phyloP scores from a whole-genome alignment of 164 flowering plant genomes.

The Hamamelis virginiana region DNA sequence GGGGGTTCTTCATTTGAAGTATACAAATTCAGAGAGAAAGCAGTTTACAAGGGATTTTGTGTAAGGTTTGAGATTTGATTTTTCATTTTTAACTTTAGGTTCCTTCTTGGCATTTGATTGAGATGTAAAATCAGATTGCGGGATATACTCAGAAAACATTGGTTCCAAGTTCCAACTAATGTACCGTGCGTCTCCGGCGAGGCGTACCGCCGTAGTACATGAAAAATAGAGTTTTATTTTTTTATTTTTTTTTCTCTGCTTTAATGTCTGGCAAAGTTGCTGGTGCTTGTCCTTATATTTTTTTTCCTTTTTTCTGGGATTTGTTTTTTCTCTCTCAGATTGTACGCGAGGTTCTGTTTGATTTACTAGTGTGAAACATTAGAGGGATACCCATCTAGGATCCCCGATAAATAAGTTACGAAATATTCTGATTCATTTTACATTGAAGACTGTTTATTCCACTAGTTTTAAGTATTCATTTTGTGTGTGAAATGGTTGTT shows the following conservation, averaged over 20 bases:
- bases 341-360: constrained; percentile 42
- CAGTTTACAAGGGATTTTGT: constrained; percentile 48
- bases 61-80: constrained; percentile 46
- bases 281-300: constrained; percentile 30
- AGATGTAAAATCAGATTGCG: constrained; percentile 73
- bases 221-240: constrained; percentile 18
- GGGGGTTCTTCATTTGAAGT: constrained; percentile 34
- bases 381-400: constrained; percentile 34
- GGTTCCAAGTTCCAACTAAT: constrained; percentile 26
- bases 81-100: constrained; percentile 32
- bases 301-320: constrained; percentile 23
- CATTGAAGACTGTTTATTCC: too few relatives aligned
- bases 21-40: constrained; percentile 36
- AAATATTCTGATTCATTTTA: constrained; percentile 28
- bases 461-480: too few relatives aligned
- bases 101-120: constrained; percentile 57
- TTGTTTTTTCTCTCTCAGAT: constrained; percentile 27
- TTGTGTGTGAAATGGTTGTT: too few relatives aligned
- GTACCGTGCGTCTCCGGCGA: constrained; percentile 38
- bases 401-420: constrained; percentile 43
- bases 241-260: constrained; percentile 19
- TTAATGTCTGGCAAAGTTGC: constrained; percentile 31
- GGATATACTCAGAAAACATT: constrained; percentile 49
- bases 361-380: constrained; percentile 50
- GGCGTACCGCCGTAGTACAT: constrained; percentile 27